Evolutionary conservation across 1,284 basidiomycete species (phyloP).

Genomic region (Moesziomyces globuligerus): DNA sequence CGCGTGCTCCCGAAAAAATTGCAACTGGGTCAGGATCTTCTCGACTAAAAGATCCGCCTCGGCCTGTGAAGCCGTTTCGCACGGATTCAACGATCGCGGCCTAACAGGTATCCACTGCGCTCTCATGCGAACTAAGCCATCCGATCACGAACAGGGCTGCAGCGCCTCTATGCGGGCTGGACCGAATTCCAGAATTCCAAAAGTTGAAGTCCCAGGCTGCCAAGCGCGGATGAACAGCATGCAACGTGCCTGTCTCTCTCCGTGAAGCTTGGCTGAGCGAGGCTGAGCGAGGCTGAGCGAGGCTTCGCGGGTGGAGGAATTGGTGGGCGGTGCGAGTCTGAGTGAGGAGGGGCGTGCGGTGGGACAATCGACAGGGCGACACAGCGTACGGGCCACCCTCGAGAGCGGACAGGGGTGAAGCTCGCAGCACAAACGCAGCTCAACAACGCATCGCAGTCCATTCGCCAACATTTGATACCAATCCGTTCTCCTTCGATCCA

Average conservation of each 20-base stretch:
- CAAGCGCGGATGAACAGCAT: no score
- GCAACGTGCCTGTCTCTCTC: no score
- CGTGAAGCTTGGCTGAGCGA: no score
- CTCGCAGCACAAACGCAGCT: background rate
- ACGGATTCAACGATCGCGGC: no score
- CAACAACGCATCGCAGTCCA: background rate
- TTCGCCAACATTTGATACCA: background rate
- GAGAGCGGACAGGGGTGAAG: slow-evolving; percentile 1
- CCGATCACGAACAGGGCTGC: slow-evolving; percentile 10
- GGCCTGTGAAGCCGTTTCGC: no score
- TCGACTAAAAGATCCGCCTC: no score
- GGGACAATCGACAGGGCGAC: no score
- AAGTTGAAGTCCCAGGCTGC: no score
- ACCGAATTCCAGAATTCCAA: background rate
- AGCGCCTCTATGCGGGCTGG: background rate
- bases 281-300: background rate
- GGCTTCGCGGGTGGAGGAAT: slow-evolving; percentile 15
- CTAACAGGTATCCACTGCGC: background rate
- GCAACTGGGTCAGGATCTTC: background rate
- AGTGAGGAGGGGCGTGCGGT: no score
- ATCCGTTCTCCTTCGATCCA: background rate
- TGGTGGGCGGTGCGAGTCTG: background rate
- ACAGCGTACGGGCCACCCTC: slow-evolving; percentile 37
- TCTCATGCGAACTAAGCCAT: background rate
- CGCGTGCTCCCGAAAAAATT: background rate